Base-by-base conservation (phyloP, 352 stramenopile genomes). In the Phytopythium litorale region DNA sequence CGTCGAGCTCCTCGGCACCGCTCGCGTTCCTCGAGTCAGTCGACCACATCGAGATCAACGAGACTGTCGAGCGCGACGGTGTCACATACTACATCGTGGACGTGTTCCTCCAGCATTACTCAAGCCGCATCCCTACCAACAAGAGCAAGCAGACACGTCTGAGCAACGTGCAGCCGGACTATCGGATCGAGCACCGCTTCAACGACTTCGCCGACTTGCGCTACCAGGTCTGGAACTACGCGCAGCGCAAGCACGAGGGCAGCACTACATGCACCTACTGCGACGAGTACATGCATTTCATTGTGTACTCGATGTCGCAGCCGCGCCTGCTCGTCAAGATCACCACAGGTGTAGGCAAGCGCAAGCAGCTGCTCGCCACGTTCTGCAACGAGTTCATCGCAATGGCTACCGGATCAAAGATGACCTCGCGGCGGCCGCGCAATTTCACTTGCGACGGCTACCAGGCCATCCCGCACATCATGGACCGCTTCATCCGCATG, bases 91-190 rank as follows among this genome's bases (percentile, higher is more conserved):
- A 87, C 59, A 58, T 78, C 9, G 43, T 87, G 9, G 72, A 91
- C 38, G 70, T 91, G 18, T 91, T 73, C 68, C 63, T 89, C 4
- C 59, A 89, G 64, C 74, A 77, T 55, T 65, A 64, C 38, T 74
- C 78, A 58, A 84, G 66, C n/a, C 79, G 79, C 48, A 86, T 91
- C 54, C 81, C 76, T 40, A 83, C 74, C 19, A 79, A 79, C 65
- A 77, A 82, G 70, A 70, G 55, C 33, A 21, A 56, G 48, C 63
- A 81, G 51, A 42, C 53, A 7, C 32, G 60, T 5, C 42, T 62
- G 18, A 76, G 43, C 21, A 65, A 45, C 15, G 60, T 58, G 21
- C 63, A 62, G 48, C 76, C 76, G 4, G 76, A 85, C 60, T 82
- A 79, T 53, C 68, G 79, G 37, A 49, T 85, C 40, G 68, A 85